Base-by-base conservation (phyloP, 2,329 filamentous ascomycete species). In the Septoria petroselini region DNA sequence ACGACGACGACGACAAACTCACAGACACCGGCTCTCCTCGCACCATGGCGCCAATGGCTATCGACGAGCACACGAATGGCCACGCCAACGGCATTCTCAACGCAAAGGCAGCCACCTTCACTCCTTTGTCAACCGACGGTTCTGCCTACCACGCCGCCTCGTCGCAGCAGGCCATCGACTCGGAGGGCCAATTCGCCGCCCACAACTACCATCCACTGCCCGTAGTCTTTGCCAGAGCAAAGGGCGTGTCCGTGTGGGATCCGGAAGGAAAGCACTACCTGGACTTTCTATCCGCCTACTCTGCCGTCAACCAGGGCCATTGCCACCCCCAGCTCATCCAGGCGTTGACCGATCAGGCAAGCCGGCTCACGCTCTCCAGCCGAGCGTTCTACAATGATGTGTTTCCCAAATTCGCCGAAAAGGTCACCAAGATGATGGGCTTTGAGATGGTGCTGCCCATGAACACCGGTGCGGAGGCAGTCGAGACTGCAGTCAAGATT, bases 121-220 rank as follows among this genome's bases (percentile, higher is more conserved):
- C 68, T 27, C 69, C 69, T 11, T 70, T n/a, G n/a, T n/a, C 68
- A 42, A 61, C 65, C 48, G 66, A 71, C 27, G 57, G 62, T 25
- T 70, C 76, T 29, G 71, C 67, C 53, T 82, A 82, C 75, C 93
- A 96, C 73, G 80, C 89, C 48, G 70, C 86, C 15, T 90, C 91
- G 19, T 91, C 90, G 35, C 75, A 83, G 50, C 77, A 80, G 62
- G 91, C 93, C 62, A 94, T 96, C 69, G 74, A 83, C 45, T 75
- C 83, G 45, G 93, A 98, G 75, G 78, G 88, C 65, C 77, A 87
- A 68, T 91, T 82, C 70, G 93, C 93, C 41, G 93, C 93, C 41
- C 93, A 98, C 81, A 98, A 98, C 78, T 98, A 98, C 78, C 91
- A 97, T 72, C 93, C 93, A 12, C 81, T 98, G 2, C 93, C 93